These are phyloP conservation scores for Soucietia sequanensis DNA, from an alignment of 805 yeast genomes.

Conservation along the genomic window DNA sequence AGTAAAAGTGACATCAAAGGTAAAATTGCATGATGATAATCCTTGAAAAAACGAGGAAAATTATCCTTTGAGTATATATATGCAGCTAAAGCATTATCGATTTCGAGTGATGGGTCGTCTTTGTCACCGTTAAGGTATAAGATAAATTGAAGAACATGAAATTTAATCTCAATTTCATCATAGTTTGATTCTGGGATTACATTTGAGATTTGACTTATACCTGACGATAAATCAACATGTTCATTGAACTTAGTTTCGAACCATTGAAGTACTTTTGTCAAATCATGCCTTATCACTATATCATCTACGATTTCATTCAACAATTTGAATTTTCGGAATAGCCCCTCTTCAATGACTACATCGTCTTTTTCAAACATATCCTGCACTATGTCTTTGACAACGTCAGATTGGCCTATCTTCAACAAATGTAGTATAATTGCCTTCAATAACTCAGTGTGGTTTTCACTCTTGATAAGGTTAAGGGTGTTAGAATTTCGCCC, in stretches of 20 bases:
- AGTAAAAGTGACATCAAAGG: conserved; percentile 34
- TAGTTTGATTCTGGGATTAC: conserved; percentile 1
- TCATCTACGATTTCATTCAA: conserved; percentile 35
- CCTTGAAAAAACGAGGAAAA: conserved; percentile 31
- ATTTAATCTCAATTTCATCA: conserved; percentile 35
- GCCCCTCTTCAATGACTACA: conserved; percentile 18
- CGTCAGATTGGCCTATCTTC: conserved; percentile 39
- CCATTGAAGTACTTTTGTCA: conserved; percentile 33
- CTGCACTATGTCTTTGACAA: conserved; percentile 28
- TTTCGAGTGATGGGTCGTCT: conserved; percentile 5
- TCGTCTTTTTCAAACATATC: conserved; percentile 17
- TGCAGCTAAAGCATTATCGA: conserved; percentile 30
- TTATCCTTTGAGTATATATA: conserved; percentile 37
- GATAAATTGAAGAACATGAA: conserved; percentile 38
- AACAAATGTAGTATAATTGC: conserved; percentile 38
- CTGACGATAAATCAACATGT: conserved; percentile 3
- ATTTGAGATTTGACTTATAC: conserved; percentile 1
- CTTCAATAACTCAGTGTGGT: conserved; percentile 30
- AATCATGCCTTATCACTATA: conserved; percentile 29
- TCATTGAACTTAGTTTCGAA: conserved; percentile 22
- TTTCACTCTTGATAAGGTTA: conserved; percentile 18
- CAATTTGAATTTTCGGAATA: conserved; percentile 24
- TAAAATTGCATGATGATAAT: conserved; percentile 31
- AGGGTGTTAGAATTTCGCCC: too few relatives aligned
- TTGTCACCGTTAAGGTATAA: conserved; percentile 24